A percentile compares a stretch with the other conserved stretches of the same genome.
These are phyloP conservation scores for Stagonosporopsis rhizophila DNA, from an alignment of 2,329 filamentous ascomycete genomes.

Conservation along the genomic window DNA sequence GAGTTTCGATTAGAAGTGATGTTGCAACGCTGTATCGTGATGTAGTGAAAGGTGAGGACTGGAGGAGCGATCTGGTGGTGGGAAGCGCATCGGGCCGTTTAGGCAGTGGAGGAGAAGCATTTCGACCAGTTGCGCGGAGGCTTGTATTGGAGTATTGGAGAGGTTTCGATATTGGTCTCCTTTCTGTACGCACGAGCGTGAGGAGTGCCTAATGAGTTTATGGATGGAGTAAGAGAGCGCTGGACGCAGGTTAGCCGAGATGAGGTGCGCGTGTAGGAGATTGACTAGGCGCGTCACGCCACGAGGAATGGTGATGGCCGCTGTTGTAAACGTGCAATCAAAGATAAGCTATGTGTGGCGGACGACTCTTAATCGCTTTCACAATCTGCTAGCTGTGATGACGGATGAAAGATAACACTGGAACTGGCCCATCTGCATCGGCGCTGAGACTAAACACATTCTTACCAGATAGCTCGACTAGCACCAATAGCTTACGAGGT, in stretches of 20 bases:
- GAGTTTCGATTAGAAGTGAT: background rate
- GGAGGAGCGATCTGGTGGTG: background rate
- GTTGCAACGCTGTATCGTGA: background rate
- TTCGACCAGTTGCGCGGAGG: no score
- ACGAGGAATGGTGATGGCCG: no score
- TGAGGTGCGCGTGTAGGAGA: background rate
- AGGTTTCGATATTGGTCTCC: no score
- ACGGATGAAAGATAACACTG: background rate
- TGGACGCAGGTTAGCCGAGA: conserved; percentile 1
- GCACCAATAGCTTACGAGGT: no score
- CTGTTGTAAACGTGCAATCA: background rate
- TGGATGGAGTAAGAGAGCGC: background rate
- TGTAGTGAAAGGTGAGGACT: background rate
- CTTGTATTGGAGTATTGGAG: background rate
- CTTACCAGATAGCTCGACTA: background rate
- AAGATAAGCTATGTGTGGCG: background rate
- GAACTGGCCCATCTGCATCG: background rate
- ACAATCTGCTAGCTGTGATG: background rate
- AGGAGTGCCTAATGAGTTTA: background rate
- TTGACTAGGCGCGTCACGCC: background rate
- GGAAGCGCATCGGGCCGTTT: conserved; percentile 2
- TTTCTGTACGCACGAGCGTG: background rate
- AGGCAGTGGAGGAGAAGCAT: background rate
- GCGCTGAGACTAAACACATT: background rate
- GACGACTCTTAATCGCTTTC: background rate